Evolutionary conservation across 148 eudicot species (phyloP), one percentile per base, ranked within the genome.

Genomic region (Amaranthus hypochondriacus): DNA sequence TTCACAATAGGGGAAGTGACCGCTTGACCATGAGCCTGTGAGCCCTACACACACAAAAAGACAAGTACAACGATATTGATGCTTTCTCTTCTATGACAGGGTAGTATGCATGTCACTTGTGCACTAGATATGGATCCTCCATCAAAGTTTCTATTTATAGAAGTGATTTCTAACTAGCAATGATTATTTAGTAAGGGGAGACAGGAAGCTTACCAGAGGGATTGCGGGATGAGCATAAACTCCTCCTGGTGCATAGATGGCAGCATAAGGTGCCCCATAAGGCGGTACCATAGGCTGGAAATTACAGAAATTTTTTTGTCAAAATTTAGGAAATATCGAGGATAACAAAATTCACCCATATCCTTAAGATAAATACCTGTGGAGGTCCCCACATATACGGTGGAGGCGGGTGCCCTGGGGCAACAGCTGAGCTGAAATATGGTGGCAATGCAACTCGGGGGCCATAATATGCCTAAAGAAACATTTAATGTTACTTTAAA

Each of bases 351-450:
- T 48, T 44, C 47, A 65, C 3, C 3, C 28, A 75, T 66, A 48
- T 48, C 57, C 58, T 57, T 21, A 44, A 14, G 51, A 63, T 50
- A 39, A 57, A 42, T 80, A 94, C 98, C 95, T 91, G 98, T 53
- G 94, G 93, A 69, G 92, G 91, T 72, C 88, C 96, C 98, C 98
- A 94, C 95, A 91, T 87, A 75, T 94, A 94, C 44, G 93, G 90
- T 42, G 81, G 91, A 76, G 94, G 90, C 5, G 88, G 78, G 62
- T 89, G 97, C 53, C 93, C 95, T 73, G 97, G 70, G 72, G 95
- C 84, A 82, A 89, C 93, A 60, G 86, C 82, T 21, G 95, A 85
- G 78, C 87, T 91, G 71, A 81, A 81, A 80, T 91, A 94, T 72
- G 88, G 95, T 62, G 98, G 88, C 70, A 89, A 81, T 66, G 95